These are phyloP conservation scores for Mortierella sp. DNA, from an alignment of 371 early-diverging fungal species.

Conservation along the genomic window DNA sequence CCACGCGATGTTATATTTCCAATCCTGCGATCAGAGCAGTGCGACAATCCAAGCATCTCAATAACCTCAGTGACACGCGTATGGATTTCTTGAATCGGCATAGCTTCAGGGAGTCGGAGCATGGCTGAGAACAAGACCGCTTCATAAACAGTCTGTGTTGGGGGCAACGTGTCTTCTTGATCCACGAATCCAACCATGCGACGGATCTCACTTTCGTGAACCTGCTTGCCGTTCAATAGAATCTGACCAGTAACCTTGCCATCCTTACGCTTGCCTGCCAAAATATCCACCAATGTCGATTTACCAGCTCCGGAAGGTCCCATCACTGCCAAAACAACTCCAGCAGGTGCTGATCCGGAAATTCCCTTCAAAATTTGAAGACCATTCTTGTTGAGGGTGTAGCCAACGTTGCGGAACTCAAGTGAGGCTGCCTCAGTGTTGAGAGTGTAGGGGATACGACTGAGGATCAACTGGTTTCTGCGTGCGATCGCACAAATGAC, in stretches of 20 bases:
- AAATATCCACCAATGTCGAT: conserved; percentile 77
- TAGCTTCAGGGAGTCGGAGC: conserved; percentile 80
- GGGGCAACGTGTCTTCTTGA: conserved; percentile 89
- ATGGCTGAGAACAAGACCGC: conserved; percentile 84
- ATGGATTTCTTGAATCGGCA: conserved; percentile 68
- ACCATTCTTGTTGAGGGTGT: conserved; percentile 52
- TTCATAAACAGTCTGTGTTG: conserved; percentile 87
- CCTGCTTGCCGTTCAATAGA: conserved; percentile 74
- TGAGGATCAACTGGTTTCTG: conserved; percentile 38
- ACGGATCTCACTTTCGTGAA: conserved; percentile 68
- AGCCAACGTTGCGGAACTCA: conserved; percentile 55
- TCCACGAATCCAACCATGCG: conserved; percentile 83
- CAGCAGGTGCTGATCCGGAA: conserved; percentile 49
- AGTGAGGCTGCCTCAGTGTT: conserved; percentile 53
- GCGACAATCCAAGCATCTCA: conserved; percentile 80
- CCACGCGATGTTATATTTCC: conserved; percentile 83
- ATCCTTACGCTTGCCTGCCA: conserved; percentile 76
- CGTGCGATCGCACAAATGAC: conserved; percentile 36
- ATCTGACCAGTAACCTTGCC: conserved; percentile 74
- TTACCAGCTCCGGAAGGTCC: conserved; percentile 82
- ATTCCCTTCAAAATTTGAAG: conserved; percentile 54
- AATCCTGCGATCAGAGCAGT: conserved; percentile 82
- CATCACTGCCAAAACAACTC: conserved; percentile 70
- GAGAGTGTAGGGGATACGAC: conserved; percentile 27
- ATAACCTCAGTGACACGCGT: conserved; percentile 81